Base-by-base conservation (phyloP, 2,329 filamentous ascomycete genomes). In the Dothiorella sarmentorum region DNA sequence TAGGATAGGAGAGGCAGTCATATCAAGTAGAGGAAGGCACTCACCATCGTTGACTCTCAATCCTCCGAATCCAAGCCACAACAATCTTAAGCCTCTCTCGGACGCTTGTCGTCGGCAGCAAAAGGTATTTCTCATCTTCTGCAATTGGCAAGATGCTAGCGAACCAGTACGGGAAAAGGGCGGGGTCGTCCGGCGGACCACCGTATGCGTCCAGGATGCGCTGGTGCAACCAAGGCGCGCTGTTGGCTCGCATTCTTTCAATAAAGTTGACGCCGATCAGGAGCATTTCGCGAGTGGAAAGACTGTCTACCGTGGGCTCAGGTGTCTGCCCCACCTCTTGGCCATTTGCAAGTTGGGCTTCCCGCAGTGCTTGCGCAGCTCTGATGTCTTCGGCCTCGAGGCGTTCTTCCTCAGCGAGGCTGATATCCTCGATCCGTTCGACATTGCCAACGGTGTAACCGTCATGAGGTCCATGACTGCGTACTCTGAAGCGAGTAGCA, bases 131-230 rank as follows among this genome's bases (percentile, higher is more conserved):
- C 66, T 94, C 88, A 26, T 85, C 77, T 24, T 94, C 89, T 13
- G 83, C 81, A 35, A 94, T 85, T 0, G 91, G 91, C 11, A 96
- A 73, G 18, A 94, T 85, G 67, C 85, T 90, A 9, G 89, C 91
- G 64, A 96, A 88, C 92, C 92, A 97, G 81, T 91, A 96, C 0
- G 91, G 89, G 64, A 96, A 94, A 1, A 84, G 71, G 3, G 86
- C 86, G 0, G 90, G 86, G 66, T 96, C 90, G 15, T 83, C 78
- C 0, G 91, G 91, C 18, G 87, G 87, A 60, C 88, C 84, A 11
- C 91, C 91, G 63, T 93, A 94, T 5, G 89, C 85, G 29, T 84
- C 76, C 27, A 92, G 76, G 31, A 92, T 86, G 7, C 87, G 83
- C 38, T 85, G 81, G 58, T 89, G 84, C 26, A 95, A 77, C 91